Evolutionary conservation across 768 basidiomycete species (phyloP), one percentile per base, ranked within the genome.

Genomic region (Lentinula aciculospora): DNA sequence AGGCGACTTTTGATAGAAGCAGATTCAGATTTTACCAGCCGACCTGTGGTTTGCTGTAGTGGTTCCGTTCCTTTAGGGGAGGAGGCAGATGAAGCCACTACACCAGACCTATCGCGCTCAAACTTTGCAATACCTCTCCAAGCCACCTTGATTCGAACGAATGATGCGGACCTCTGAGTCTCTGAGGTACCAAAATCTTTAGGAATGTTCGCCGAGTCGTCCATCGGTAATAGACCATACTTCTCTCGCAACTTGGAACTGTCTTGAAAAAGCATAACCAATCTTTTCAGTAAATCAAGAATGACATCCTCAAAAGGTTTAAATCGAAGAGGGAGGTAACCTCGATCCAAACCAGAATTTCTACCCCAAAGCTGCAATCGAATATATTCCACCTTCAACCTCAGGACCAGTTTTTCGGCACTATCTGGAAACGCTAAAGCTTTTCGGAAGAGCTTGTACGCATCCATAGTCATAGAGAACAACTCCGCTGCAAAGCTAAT

Each of bases 341-440:
- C 54, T 23, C 45, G 49, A 23, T 55, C 59, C 19, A 56, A 54
- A 2, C 59, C 59, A 10, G 59, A 60, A 51, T 56, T 60, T 13
- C 54, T 44, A 23, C 59, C 59, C 59, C 59, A 60, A 13, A 60
- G 54, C 53, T 55, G 53, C 2, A 60, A 19, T 29, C 59, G 53
- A 29, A 50, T 49, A 34, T 56, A 53, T 34, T 60, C 59, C 29
- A 60, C 59, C 23, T 49, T 53, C 7, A 60, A 39, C 23, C 47
- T 51, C 39, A 60, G 29, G 10, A 60, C 53, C 13, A 60, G 45
- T 39, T 48, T 60, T 21, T 54, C 59, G 10, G 59, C 53, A 15
- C 51, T 56, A 1, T 55, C 53, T 7, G 59, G 53, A 36, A 60
- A 60, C 15, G 44, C 59, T 19, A 60, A 29, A 15, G 47, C 54